These are phyloP conservation scores for Daldinia bambusicola DNA, from an alignment of 495 filamentous ascomycete species.

Conservation along the genomic window DNA sequence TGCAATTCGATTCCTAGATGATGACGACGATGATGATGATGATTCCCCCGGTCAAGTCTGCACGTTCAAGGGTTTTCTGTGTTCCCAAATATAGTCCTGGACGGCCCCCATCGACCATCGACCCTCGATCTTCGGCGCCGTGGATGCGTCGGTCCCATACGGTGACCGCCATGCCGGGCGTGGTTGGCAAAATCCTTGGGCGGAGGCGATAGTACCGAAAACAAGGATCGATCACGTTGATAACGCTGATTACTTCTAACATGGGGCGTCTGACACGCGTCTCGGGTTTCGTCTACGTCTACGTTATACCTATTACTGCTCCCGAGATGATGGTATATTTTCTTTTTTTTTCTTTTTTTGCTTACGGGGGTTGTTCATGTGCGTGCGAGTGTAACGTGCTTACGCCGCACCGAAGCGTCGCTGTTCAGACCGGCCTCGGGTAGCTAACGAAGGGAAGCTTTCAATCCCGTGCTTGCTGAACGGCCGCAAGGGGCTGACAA, in stretches of 20 bases:
- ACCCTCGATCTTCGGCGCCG: constrained; percentile 37
- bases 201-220: constrained; percentile 30
- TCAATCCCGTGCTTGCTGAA: neutral
- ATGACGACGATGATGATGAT: too few species aligned
- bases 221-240: constrained; percentile 32
- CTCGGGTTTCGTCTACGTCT: constrained; percentile 24
- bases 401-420: constrained; percentile 27
- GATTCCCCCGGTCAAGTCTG: constrained; percentile 27
- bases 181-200: constrained; percentile 21
- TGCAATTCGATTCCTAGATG: constrained; percentile 27
- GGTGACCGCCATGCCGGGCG: constrained; percentile 34
- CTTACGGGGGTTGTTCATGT: constrained; percentile 33
- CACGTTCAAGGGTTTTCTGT: constrained; percentile 26
- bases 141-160: constrained; percentile 25
- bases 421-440: constrained; percentile 3
- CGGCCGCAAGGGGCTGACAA: constrained; percentile 1
- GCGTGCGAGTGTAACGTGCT: constrained; percentile 36
- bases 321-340: neutral
- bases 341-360: constrained; percentile 11
- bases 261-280: constrained; percentile 40
- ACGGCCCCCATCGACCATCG: constrained; percentile 38
- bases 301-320: constrained; percentile 11
- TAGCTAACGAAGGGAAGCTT: neutral
- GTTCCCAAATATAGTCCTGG: constrained; percentile 31
- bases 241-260: constrained; percentile 28